Evolutionary conservation across 2,329 filamentous ascomycete species (phyloP), one percentile per base, ranked within the genome.

Genomic region (Elsinoe perseae): DNA sequence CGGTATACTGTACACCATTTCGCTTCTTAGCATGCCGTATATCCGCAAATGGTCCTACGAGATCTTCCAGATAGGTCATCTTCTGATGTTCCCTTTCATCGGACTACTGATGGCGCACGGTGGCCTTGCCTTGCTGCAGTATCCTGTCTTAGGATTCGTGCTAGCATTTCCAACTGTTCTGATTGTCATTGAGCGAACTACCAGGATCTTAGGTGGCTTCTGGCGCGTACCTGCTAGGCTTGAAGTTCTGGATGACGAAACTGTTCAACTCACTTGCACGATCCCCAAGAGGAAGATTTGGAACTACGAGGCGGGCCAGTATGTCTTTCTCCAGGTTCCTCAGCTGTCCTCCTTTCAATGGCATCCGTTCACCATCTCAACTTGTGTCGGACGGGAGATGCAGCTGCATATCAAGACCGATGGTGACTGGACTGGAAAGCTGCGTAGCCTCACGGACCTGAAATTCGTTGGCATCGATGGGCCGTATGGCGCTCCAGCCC

Each of bases 341-440:
- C 59, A 69, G 27, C 65, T 82, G 20, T 80, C 77, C 34, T 67
- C 72, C 50, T 82, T 78, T 57, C 78, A 82, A 61, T 82, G 79
- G 79, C 79, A 82, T 56, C 80, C 79, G 0, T 82, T 82, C 60
- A 82, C 80, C 0, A 76, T 82, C 0, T 81, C 80, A 0, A 75
- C 76, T 1, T 82, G 79, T 60, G 71, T 73, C 12, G 77, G 75
- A 0, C 75, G 76, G 23, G 71, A 74, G 28, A 73, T 82, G 67
- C 75, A 76, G 64, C 64, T 82, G 0, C 79, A 82, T 61, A 80
- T 82, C 69, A 82, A 82, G 63, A 77, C 76, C 2, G 78, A 81
- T 44, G 80, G 80, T 0, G 73, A 81, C 64, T 82, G 79, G 79
- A 81, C 79, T 0, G 67, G 68, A 3, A 68, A 66, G 44, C 68